Evolutionary conservation across 352 stramenopile species (phyloP).

Genomic region (Phytophthora syringae): DNA sequence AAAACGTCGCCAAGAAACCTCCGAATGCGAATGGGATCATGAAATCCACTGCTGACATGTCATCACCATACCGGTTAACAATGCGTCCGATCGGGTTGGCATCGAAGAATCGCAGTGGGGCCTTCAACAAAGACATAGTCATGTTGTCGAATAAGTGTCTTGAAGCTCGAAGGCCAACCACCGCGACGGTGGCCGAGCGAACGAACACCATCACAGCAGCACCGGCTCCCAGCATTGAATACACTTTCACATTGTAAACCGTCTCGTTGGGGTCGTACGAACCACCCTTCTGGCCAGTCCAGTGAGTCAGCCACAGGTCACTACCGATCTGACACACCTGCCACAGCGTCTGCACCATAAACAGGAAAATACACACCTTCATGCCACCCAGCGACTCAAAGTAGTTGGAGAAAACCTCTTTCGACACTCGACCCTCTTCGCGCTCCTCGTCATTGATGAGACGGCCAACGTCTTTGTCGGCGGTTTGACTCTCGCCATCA

Average conservation of each 20-base stretch:
- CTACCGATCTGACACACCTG: slow-evolving; percentile 45
- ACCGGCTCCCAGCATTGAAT: slow-evolving; percentile 31
- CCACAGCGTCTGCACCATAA: slow-evolving; percentile 35
- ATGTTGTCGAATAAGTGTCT: slow-evolving; percentile 87
- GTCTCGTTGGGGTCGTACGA: slow-evolving; percentile 29
- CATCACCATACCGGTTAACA: slow-evolving; percentile 88
- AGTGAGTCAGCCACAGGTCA: slow-evolving; percentile 46
- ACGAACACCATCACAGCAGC: slow-evolving; percentile 45
- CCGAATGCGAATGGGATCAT: slow-evolving; percentile 46
- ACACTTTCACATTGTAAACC: slow-evolving; percentile 40
- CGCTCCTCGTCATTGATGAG: slow-evolving; percentile 56
- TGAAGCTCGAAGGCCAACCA: slow-evolving; percentile 45
- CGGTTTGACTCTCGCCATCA: slow-evolving; percentile 2
- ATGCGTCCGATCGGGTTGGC: slow-evolving; percentile 90
- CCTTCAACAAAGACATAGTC: slow-evolving; percentile 80
- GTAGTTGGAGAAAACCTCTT: slow-evolving; percentile 48
- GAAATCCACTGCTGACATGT: slow-evolving; percentile 91
- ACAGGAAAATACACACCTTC: slow-evolving; percentile 26
- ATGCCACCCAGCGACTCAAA: slow-evolving; percentile 44
- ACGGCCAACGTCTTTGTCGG: slow-evolving; percentile 5
- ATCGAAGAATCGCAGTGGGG: slow-evolving; percentile 93
- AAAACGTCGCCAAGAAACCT: slow-evolving; percentile 66
- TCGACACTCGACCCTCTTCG: slow-evolving; percentile 50
- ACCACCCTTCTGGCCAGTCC: slow-evolving; percentile 38
- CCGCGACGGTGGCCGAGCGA: slow-evolving; percentile 36